These are phyloP conservation scores for Cornus kousa DNA, from an alignment of 148 eudicot species.

Conservation along the genomic window DNA sequence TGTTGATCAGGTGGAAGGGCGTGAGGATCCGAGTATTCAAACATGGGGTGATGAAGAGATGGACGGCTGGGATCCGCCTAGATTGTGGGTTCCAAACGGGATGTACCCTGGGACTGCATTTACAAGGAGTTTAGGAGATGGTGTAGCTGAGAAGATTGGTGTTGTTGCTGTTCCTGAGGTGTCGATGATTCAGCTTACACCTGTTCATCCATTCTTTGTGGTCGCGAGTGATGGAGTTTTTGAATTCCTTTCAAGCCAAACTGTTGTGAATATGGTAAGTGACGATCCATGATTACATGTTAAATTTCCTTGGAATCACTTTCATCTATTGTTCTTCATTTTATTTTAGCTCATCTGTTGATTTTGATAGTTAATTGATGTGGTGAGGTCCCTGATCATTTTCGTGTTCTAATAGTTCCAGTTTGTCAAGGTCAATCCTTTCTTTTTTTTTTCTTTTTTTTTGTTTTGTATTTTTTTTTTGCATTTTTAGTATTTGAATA, in stretches of 20 bases:
- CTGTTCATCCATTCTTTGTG: conserved; percentile 75
- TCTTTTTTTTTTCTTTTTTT: background rate
- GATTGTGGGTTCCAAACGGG: conserved; percentile 90
- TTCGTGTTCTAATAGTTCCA: background rate
- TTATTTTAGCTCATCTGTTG: background rate
- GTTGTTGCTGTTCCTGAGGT: conserved; percentile 94
- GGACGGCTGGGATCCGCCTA: conserved; percentile 88
- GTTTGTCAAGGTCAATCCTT: background rate
- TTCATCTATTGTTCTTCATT: background rate
- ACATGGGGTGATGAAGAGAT: conserved; percentile 93
- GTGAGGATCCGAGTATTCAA: conserved; percentile 76
- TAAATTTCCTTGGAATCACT: background rate
- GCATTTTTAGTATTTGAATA: background rate
- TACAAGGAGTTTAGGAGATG: conserved; percentile 91
- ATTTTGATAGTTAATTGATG: background rate
- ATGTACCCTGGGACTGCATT: conserved; percentile 98
- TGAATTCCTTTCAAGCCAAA: conserved; percentile 90
- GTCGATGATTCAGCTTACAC: conserved; percentile 51
- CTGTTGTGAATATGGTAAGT: conserved; percentile 82
- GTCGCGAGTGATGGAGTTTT: conserved; percentile 98
- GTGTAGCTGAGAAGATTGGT: conserved; percentile 85
- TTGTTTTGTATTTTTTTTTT: no score
- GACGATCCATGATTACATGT: no score
- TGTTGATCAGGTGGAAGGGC: conserved; percentile 94
- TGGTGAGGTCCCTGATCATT: background rate